phyloP scores from a whole-genome alignment of 2,329 filamentous ascomycete genomes.

The Neofusicoccum umdonicola region DNA sequence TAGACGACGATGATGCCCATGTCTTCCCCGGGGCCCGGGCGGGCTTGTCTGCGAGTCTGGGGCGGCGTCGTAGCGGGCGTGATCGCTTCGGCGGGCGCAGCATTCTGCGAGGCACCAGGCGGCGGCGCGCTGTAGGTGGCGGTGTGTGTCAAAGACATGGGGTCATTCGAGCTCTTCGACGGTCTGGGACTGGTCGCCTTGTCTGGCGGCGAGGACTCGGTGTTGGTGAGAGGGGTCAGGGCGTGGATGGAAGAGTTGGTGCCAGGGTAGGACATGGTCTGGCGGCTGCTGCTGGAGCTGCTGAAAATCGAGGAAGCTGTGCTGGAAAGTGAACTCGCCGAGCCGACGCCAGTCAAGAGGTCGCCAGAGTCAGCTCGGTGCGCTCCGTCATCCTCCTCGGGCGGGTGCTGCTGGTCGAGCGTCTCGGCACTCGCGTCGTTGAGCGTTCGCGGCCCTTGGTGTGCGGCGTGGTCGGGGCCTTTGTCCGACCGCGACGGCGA shows the following conservation, averaged over 20 bases:
- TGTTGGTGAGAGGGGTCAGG: slow-evolving; percentile 64
- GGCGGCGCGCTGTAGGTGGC: slow-evolving; percentile 32
- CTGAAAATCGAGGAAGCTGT: slow-evolving; percentile 71
- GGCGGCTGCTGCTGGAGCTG: slow-evolving; percentile 47
- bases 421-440: slow-evolving; percentile 21
- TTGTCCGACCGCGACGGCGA: slow-evolving; percentile 20
- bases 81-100: slow-evolving; percentile 42
- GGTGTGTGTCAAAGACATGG: slow-evolving; percentile 31
- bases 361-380: slow-evolving; percentile 61
- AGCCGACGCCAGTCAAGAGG: slow-evolving; percentile 67
- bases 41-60: slow-evolving; percentile 46
- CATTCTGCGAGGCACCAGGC: slow-evolving; percentile 38
- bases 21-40: slow-evolving; percentile 50
- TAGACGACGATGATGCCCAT: slow-evolving; percentile 61
- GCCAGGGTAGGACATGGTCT: slow-evolving; percentile 54
- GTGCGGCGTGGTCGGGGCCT: slow-evolving; percentile 18
- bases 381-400: slow-evolving; percentile 50
- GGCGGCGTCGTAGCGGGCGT: slow-evolving; percentile 44
- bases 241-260: slow-evolving; percentile 53
- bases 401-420: slow-evolving; percentile 14
- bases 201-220: slow-evolving; percentile 62
- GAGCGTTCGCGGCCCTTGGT: slow-evolving; percentile 18
- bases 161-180: slow-evolving; percentile 38
- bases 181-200: slow-evolving; percentile 56
- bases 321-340: slow-evolving; percentile 69